Percentiles rank a stretch among this genome's conserved stretches.
phyloP scores from a whole-genome alignment of 495 filamentous ascomycete genomes.

The Polyplosphaeria fusca region DNA sequence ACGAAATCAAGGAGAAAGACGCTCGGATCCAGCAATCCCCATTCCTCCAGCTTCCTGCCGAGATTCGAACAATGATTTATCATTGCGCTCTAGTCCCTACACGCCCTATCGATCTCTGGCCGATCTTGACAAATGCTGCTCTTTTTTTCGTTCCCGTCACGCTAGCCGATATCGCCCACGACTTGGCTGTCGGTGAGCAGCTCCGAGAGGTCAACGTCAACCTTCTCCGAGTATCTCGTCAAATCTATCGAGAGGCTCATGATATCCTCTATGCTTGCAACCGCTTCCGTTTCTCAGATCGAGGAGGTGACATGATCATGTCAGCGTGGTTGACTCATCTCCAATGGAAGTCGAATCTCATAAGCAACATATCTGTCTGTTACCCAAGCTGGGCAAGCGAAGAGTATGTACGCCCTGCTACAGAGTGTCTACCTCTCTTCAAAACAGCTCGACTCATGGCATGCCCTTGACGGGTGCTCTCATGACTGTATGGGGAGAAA shows the following conservation, averaged over 20 bases:
- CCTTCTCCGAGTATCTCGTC: constrained; percentile 11
- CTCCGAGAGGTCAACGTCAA: constrained; percentile 1
- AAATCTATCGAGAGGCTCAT: constrained; percentile 7
- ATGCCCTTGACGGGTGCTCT: no score
- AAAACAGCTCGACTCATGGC: no score
- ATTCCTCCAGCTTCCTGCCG: constrained; percentile 8
- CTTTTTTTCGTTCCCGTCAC: neutral
- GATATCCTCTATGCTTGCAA: constrained; percentile 12
- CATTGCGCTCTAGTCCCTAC: neutral
- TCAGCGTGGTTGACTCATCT: neutral
- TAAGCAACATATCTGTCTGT: constrained; percentile 3
- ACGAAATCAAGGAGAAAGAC: neutral
- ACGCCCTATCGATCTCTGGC: constrained; percentile 18
- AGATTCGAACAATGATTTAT: constrained; percentile 15
- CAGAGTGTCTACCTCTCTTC: no score
- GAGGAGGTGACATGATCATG: neutral
- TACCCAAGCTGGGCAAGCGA: neutral
- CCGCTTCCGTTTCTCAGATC: constrained; percentile 11
- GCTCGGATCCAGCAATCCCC: neutral
- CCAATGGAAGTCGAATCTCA: neutral
- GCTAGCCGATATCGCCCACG: neutral
- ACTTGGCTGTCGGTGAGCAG: neutral
- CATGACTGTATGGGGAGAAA: no score
- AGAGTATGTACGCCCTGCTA: no score
- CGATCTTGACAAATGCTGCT: neutral